These are phyloP conservation scores for Neurospora sp. DNA, from an alignment of 495 filamentous ascomycete genomes.

Conservation along the genomic window DNA sequence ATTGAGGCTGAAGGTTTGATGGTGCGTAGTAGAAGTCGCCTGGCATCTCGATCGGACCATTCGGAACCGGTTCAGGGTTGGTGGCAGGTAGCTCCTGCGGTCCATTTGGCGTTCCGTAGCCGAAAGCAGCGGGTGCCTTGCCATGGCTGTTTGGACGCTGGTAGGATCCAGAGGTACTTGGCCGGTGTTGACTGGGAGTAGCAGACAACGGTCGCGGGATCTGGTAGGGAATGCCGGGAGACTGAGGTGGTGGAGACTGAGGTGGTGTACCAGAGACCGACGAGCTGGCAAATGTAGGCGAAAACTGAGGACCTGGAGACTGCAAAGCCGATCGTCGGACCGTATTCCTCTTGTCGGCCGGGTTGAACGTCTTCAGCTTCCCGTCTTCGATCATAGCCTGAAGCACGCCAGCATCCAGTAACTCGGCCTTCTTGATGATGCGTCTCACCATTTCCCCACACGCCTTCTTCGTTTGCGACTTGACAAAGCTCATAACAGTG, in stretches of 20 bases:
- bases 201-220: constrained; percentile 28
- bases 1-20: constrained; percentile 7
- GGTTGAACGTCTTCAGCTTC: constrained; percentile 40
- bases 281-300: constrained; percentile 3
- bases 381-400: constrained; percentile 41
- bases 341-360: constrained; percentile 27
- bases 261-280: constrained; percentile 16
- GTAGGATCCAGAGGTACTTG: background rate
- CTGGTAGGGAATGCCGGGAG: constrained; percentile 31
- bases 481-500: constrained; percentile 57
- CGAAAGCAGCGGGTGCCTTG: background rate
- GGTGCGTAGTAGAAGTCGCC: constrained; percentile 33
- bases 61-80: constrained; percentile 1
- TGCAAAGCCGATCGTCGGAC: constrained; percentile 16
- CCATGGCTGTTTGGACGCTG: background rate
- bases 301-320: constrained; percentile 22
- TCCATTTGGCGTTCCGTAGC: constrained; percentile 4
- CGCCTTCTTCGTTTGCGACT: constrained; percentile 56
- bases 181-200: constrained; percentile 7
- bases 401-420: constrained; percentile 38
- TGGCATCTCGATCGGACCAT: constrained; percentile 34
- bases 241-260: constrained; percentile 16
- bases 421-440: constrained; percentile 56
- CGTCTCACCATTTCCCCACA: constrained; percentile 54
- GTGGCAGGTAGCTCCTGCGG: constrained; percentile 17